These are phyloP conservation scores for Gastrodia elata DNA, from an alignment of 106 monocot genomes.

Conservation along the genomic window DNA sequence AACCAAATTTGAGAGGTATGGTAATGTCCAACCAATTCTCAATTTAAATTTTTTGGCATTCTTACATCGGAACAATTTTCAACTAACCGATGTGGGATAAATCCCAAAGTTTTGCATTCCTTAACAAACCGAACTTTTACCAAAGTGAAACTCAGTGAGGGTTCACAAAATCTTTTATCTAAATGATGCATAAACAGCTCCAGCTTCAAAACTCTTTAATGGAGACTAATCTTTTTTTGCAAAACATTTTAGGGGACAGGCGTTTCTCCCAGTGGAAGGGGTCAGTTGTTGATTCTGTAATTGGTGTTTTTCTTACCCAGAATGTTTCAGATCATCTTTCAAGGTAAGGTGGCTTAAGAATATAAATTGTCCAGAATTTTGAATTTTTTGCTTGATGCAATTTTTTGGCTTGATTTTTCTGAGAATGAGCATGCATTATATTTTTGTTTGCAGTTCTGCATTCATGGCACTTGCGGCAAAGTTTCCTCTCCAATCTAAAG, in stretches of 20 bases:
- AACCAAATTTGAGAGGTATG: not conserved
- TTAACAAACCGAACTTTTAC: not conserved
- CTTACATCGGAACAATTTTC: not conserved
- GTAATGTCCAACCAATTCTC: not conserved
- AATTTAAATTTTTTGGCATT: not conserved
- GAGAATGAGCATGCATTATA: not conserved
- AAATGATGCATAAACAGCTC: not conserved
- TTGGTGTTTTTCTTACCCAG: constrained; percentile 68
- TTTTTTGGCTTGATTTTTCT: not conserved
- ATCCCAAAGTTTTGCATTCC: not conserved
- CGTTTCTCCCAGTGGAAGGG: constrained; percentile 66
- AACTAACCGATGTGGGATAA: not conserved
- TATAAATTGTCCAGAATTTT: not conserved
- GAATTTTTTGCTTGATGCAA: not conserved
- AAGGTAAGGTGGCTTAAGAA: constrained; percentile 28
- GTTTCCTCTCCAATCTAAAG: constrained; percentile 37
- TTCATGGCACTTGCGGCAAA: constrained; percentile 69
- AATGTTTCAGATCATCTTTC: constrained; percentile 72
- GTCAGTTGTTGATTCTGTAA: constrained; percentile 63
- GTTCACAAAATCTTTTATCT: not conserved
- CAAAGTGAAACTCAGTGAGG: not conserved
- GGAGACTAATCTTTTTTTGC: not conserved
- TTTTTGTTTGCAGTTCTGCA: constrained; percentile 56
- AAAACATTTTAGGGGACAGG: constrained; percentile 39
- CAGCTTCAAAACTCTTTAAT: not conserved